phyloP scores from a whole-genome alignment of 192 early-diverging fungal species.

The Mortierella hygrophila region DNA sequence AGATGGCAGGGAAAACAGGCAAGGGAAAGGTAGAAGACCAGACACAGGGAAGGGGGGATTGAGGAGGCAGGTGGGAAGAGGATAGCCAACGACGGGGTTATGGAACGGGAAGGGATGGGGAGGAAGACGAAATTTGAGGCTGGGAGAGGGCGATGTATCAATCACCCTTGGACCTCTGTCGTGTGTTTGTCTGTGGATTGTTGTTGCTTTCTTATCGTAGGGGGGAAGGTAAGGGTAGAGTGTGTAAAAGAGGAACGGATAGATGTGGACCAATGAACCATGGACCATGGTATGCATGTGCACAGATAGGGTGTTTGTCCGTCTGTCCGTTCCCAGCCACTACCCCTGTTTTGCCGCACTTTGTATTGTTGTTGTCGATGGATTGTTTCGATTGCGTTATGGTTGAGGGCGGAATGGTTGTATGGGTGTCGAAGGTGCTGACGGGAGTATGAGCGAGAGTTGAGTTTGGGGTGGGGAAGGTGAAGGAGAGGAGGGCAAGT shows the following conservation, averaged over 20 bases:
- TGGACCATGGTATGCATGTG: constrained; percentile 4
- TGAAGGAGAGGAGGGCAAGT: not conserved
- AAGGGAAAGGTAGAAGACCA: not conserved
- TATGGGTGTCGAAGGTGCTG: not conserved
- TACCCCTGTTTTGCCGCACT: not conserved
- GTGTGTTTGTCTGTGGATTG: not conserved
- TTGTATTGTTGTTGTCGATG: not conserved
- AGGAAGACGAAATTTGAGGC: not conserved
- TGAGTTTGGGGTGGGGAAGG: not conserved
- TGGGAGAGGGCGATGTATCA: constrained; percentile 10
- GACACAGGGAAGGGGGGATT: constrained; percentile 3
- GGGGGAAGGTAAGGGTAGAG: not conserved
- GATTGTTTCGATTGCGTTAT: constrained; percentile 1
- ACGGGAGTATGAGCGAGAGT: not conserved
- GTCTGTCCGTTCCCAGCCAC: not conserved
- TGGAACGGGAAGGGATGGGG: constrained; percentile 11
- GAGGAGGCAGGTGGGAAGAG: not conserved
- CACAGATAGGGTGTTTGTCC: not conserved
- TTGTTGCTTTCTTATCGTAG: not conserved
- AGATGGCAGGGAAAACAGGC: not conserved
- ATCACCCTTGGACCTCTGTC: not conserved
- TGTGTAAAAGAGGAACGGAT: not conserved
- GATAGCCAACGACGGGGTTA: not conserved
- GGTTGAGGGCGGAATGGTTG: not conserved
- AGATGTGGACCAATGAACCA: not conserved